phyloP scores from a whole-genome alignment of 1,284 basidiomycete genomes.

The Ceratobasidium sp. region DNA sequence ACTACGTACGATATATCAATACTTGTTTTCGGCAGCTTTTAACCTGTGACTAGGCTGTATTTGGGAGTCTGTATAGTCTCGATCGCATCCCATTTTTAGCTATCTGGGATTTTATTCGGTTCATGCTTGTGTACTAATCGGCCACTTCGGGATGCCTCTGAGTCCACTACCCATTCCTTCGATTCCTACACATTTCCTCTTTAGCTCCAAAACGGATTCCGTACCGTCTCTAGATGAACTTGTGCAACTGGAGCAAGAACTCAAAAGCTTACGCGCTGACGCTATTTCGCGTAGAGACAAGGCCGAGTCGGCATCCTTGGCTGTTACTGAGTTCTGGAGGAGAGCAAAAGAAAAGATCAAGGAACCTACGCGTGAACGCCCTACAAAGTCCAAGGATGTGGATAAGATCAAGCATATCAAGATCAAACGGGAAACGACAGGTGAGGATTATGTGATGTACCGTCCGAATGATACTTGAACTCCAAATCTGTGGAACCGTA shows the following conservation, averaged over 20 bases:
- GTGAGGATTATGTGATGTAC: background rate
- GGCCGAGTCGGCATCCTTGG: conserved; percentile 13
- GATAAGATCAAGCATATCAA: conserved; percentile 25
- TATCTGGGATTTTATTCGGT: conserved; percentile 25
- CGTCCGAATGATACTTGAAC: background rate
- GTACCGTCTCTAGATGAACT: conserved; percentile 34
- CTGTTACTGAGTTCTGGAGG: conserved; percentile 23
- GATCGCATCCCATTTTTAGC: background rate
- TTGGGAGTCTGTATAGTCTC: background rate
- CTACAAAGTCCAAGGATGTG: background rate
- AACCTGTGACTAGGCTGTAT: conserved; percentile 6
- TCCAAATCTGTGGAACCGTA: background rate
- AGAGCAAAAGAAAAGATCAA: conserved; percentile 31
- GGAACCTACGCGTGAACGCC: conserved; percentile 12
- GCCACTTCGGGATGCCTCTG: conserved; percentile 25
- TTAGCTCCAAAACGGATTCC: conserved; percentile 27
- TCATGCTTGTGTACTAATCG: conserved; percentile 24
- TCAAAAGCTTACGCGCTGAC: conserved; percentile 29
- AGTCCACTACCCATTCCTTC: conserved; percentile 26
- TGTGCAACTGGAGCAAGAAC: conserved; percentile 33
- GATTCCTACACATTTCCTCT: conserved; percentile 12
- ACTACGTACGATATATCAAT: conserved; percentile 24
- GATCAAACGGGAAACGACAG: conserved; percentile 30
- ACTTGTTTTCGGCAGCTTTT: conserved; percentile 8
- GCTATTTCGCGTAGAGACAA: conserved; percentile 22